Evolutionary conservation across 768 basidiomycete genomes (phyloP), one percentile per base, ranked within the genome.

Genomic region (Suillus alpinus): DNA sequence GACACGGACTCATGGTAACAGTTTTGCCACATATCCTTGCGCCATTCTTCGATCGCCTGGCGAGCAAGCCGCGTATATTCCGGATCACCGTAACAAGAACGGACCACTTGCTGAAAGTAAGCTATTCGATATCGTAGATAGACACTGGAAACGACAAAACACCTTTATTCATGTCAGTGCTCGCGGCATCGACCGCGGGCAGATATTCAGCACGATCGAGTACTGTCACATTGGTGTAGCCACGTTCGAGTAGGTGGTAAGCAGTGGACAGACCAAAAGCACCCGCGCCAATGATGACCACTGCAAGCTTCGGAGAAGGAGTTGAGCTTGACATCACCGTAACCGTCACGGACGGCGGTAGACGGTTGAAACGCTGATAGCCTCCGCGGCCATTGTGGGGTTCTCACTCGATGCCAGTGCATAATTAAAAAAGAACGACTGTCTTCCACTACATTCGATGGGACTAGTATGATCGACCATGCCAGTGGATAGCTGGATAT

Each of bases 211-310:
- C 84, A 63, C 87, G 82, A 69, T 96, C 95, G 55, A 96, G 78
- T 7, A 97, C 75, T 0, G 86, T 91, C 63, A 96, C 81, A 60
- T 87, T 68, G 16, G 73, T 79, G 73, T 87, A 94, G 18, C 90
- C 88, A 61, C 86, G 77, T 58, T 76, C 71, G 53, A 95, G 78
- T 56, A 96, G 85, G 69, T 92, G 86, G 65, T 86, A 82, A 1
- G 94, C 95, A 0, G 95, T 91, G 18, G 93, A 95, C 55, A 92
- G 77, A 6, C 95, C 95, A 70, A 95, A 95, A 64, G 87, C 87
- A 5, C 93, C 93, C 43, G 91, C 87, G 31, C 93, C 93, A 46
- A 93, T 78, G 62, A 95, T 87, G 57, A 94, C 68, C 49, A 88
- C 76, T 56, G 71, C 74, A 66, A 76, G 68, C 59, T 75, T 53